Base-by-base conservation (phyloP, 148 eudicot species). In the Pouteria glomerata region DNA sequence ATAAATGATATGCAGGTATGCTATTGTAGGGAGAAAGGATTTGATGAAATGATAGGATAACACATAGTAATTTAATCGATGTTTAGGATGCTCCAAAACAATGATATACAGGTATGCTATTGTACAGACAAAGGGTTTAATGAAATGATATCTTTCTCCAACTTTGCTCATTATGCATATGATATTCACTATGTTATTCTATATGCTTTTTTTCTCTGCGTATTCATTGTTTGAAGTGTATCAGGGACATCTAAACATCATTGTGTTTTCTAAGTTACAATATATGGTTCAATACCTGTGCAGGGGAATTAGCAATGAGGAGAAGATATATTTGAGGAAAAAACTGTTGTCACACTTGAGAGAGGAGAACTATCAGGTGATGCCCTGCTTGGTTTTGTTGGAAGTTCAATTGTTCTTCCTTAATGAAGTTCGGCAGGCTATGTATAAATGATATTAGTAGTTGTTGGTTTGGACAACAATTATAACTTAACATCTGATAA, bases 311-410 rank as follows among this genome's bases (percentile, higher is more conserved):
- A 83, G 88, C 85, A 82, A 75, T 53, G 97, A 95, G 56, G 97
- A 95, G 82, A 95, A 95, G 81, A 33, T 73, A 58, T 85, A 89
- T 77, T 77, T 95, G 77, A 84, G 85, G 81, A 91, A 90, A 71
- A 95, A 90, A 67, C 75, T 95, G 78, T 73, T 95, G 75, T 95
- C 94, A 35, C 88, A 95, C 76, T 82, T 92, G 81, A 89, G 97
- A 83, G 99, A 95, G 81, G 97, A 95, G 77, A 88, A 95, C 81
- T 85, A 89, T 74, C 96, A 91, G 97, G 99, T 92, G 68, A 37
- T 77, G 18, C 59, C 47, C 57, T 8, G 24, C 48, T 23, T 41
- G 18, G 5, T 21, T 27, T 45, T 24, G 16, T 21, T 8, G 57
- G n/a, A 47, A 15, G 53, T n/a, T 63, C 21, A 56, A 30, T 26